These are phyloP conservation scores for Leishmania major DNA, from an alignment of 208 protist genomes.

Conservation along the genomic window DNA sequence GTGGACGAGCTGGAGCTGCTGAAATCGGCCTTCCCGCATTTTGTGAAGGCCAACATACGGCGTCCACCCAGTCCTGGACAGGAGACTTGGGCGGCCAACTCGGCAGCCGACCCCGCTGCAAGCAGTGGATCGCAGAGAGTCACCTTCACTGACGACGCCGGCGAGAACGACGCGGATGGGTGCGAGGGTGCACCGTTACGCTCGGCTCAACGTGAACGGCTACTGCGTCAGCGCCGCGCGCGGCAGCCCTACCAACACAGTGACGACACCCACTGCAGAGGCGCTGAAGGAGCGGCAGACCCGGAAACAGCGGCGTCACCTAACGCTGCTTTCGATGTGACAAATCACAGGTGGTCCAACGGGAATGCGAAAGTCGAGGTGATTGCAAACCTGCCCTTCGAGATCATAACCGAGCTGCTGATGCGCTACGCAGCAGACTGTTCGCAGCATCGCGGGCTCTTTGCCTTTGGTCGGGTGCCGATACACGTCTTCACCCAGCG, in stretches of 20 bases:
- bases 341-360: constrained; percentile 77
- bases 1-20: constrained; percentile 79
- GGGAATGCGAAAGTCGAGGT: constrained; percentile 88
- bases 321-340: constrained; percentile 55
- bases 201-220: constrained; percentile 45
- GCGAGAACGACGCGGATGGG: constrained; percentile 6
- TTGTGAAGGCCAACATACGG: constrained; percentile 57
- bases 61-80: constrained; percentile 16
- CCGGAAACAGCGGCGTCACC: constrained; percentile 18
- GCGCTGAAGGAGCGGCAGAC: neutral
- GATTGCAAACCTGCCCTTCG: constrained; percentile 87
- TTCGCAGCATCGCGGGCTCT: constrained; percentile 64
- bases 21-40: constrained; percentile 48
- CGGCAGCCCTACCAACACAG: constrained; percentile 30
- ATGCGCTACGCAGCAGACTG: constrained; percentile 88
- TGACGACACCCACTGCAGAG: constrained; percentile 7
- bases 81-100: neutral
- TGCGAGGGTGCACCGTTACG: constrained; percentile 69
- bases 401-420: constrained; percentile 79
- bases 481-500: constrained; percentile 90
- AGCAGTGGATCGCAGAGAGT: neutral
- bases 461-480: constrained; percentile 82
- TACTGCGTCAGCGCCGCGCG: constrained; percentile 51
- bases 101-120: neutral
- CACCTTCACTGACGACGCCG: constrained; percentile 5